These are phyloP conservation scores for Basipetospora chlamydospora DNA, from an alignment of 2,329 filamentous ascomycete genomes.

Conservation along the genomic window DNA sequence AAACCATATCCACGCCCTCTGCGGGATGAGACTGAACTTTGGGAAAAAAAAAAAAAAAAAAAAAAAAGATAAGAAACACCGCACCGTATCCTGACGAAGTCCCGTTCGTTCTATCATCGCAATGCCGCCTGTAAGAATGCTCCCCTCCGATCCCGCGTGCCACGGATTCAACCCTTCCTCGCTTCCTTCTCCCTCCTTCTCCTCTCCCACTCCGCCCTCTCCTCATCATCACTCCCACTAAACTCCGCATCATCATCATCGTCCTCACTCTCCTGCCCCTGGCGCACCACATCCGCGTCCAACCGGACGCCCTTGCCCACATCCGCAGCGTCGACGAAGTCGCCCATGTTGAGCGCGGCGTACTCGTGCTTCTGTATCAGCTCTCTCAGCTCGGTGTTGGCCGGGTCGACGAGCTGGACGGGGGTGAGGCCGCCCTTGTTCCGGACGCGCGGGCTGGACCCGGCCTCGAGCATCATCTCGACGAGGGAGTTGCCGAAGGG, in stretches of 20 bases:
- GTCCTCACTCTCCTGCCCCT: constrained; percentile 12
- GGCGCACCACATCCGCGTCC: constrained; percentile 13
- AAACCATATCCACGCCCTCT: too few relatives aligned
- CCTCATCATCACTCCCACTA: constrained; percentile 49
- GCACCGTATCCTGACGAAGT: too few relatives aligned
- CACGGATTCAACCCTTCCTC: too few relatives aligned
- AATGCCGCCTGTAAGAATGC: too few relatives aligned
- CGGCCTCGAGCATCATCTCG: constrained; percentile 71
- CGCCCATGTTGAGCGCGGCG: constrained; percentile 39
- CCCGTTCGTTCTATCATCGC: too few relatives aligned
- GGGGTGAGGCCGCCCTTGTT: constrained; percentile 65
- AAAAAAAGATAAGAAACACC: too few relatives aligned
- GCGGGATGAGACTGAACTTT: too few relatives aligned
- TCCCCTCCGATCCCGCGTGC: too few relatives aligned
- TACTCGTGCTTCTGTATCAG: constrained; percentile 61
- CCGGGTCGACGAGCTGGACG: constrained; percentile 57
- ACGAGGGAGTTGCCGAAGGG: constrained; percentile 52
- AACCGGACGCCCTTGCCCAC: too few relatives aligned
- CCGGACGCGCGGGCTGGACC: constrained; percentile 39
- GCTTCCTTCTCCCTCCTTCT: constrained; percentile 25
- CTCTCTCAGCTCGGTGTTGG: constrained; percentile 45
- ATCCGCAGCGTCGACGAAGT: constrained; percentile 36
- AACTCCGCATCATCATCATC: constrained; percentile 43
- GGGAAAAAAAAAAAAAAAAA: too few relatives aligned
- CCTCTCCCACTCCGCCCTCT: constrained; percentile 46